Base-by-base conservation (phyloP, 371 early-diverging fungal species). In the Phascolomyces articulosus region DNA sequence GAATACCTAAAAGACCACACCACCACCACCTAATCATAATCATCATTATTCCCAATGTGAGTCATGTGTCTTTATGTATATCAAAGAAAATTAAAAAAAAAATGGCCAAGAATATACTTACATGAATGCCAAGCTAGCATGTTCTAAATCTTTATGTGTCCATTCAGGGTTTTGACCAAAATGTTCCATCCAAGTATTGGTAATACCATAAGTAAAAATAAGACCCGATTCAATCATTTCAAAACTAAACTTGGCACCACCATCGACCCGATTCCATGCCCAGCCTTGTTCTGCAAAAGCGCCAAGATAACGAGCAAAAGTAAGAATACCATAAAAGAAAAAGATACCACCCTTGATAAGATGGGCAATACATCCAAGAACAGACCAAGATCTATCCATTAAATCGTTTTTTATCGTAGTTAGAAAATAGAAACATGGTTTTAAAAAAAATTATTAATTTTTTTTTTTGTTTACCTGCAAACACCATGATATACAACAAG, bases 171-270 rank as follows among this genome's bases (percentile, higher is more conserved):
- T 64, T 71, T 86, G 64, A 67, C 80, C 77, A 74, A 88, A 80
- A 63, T 88, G 88, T 60, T 88, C 88, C 70, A 87, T 78, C 76
- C 87, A 88, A 2, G 88, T 87, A 62, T 88, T 88, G 55, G 86
- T 81, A 54, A 86, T 85, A 54, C 88, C 88, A 73, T 87, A 88
- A 13, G 64, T 68, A 66, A 86, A 85, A 24, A 88, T 88, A 27
- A 84, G 63, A 6, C 60, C 21, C 2, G 63, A 67, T 59, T 82
- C 83, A 44, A 82, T 75, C 78, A 78, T 78, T 66, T 82, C 83
- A 72, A 82, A 82, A 38, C 78, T 78, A 55, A 71, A 79, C 10
- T 66, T 64, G 63, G 69, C 70, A 7, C 70, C 79, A 26, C 71
- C 67, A 26, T 76, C 69, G 10, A 74, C 56, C 13, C 69, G 63